Evolutionary conservation across 2,329 filamentous ascomycete genomes (phyloP), one percentile per base, ranked within the genome.

Genomic region (Huntiella decipiens): DNA sequence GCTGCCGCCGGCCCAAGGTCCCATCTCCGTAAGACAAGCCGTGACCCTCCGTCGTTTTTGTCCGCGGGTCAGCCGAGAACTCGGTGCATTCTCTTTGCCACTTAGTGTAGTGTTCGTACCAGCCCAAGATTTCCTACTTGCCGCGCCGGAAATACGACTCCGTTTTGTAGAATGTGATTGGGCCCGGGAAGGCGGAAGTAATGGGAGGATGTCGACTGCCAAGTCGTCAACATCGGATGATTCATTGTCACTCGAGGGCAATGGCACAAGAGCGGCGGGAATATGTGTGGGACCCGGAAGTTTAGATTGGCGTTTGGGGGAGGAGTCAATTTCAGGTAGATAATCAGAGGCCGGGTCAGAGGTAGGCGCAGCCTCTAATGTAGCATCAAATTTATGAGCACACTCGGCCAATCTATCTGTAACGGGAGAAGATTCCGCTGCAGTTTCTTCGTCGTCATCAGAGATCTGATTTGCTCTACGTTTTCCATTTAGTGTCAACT

Each of bases 1-100:
- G 8, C 38, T 43, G 22, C 33, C 43, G 5, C 17, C 47, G n/a
- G 15, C 19, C 47, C 47, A 49, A n/a, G 11, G 31, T 4, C 47
- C 43, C 3, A 49, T 46, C 7, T 16, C 43, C 5, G 43, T 46
- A 17, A 49, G 17, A 6, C 12, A 36, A n/a, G 34, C 5, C 1
- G 12, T 5, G 3, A n/a, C 34, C 5, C 34, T 36, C 15, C 12
- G 15, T 15, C 12, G 34, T 15, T n/a, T n/a, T 36, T n/a, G 34
- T n/a, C 15, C 15, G 7, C 12, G 34, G 15, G 7, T n/a, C 12
- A 4, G 4, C 2, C 15, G 6, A n/a, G 7, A 36, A 36, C 4
- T 12, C 13, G 17, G 19, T 39, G 11, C 12, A 39, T 11, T 12
- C 16, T 19, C 15, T 39, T 17, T 15, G 11, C 17, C 15, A 7